These are phyloP conservation scores for Cordyceps farinosa DNA, from an alignment of 2,329 filamentous ascomycete genomes.

Conservation along the genomic window DNA sequence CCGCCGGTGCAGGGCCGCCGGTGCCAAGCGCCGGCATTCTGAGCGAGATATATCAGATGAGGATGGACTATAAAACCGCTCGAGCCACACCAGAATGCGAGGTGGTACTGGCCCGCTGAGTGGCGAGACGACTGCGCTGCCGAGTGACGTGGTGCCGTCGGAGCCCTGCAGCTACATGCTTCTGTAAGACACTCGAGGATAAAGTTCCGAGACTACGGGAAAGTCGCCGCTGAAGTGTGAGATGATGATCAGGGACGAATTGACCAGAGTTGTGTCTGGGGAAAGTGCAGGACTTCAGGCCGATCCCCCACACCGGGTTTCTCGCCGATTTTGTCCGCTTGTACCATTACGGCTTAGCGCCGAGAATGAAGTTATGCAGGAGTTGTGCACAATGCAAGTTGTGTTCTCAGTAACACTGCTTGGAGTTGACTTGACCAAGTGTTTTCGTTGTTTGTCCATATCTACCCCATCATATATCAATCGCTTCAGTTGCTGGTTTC, in stretches of 20 bases:
- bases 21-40: conserved; percentile 3
- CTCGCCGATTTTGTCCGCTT: not conserved
- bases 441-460: too few species aligned
- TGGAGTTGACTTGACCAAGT: too few species aligned
- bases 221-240: not conserved
- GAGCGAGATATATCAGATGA: conserved; percentile 2
- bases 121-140: not conserved
- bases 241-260: conserved; percentile 7
- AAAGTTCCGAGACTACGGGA: not conserved
- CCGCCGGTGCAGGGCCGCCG: not conserved
- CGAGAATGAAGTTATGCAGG: too few species aligned
- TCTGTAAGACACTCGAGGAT: not conserved
- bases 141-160: not conserved
- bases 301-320: not conserved
- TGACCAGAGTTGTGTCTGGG: not conserved
- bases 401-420: too few species aligned
- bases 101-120: not conserved
- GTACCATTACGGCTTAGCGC: conserved; percentile 1
- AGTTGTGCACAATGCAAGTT: too few species aligned
- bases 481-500: too few species aligned
- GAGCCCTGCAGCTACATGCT: not conserved
- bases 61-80: not conserved
- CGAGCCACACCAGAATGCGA: not conserved
- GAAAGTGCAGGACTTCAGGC: not conserved
- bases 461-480: too few species aligned